Evolutionary conservation across 2,329 filamentous ascomycete species (phyloP), one percentile per base, ranked within the genome.

Genomic region (Exophiala lecanii-corni): DNA sequence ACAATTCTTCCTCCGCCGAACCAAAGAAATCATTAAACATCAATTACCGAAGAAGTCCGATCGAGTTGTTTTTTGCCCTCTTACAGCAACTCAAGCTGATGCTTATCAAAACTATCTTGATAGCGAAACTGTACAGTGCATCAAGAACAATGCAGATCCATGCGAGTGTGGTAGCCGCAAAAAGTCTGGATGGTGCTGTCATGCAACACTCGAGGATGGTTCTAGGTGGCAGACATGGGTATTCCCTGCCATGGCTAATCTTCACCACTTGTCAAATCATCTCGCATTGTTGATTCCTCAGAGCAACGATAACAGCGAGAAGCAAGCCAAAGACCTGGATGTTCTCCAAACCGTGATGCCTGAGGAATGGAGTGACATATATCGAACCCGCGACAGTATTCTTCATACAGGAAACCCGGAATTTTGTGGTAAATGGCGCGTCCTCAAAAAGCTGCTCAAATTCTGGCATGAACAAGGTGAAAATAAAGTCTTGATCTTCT

Each of bases 351-450:
- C 79, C 1, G 88, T 86, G 41, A 70, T 89, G 12, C 91, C 92
- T 0, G 72, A 84, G 25, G 70, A 73, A 2, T 96, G 88, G 86
- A 71, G 81, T 56, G 69, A 81, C 15, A 71, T 95, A 0, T 92
- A 89, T 59, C 70, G 72, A 9, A 78, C 83, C 15, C 77, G 87
- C 32, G 87, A 95, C 55, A 86, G 81, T 6, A 83, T 97, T 45
- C 66, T 86, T 38, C 85, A 84, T 55, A 82, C 89, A 38, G 83
- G 89, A 1, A 89, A 95, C 55, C 84, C 87, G 0, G 85, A 94
- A 44, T 96, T 89, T 53, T 98, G 92, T 59, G 92, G 92, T 3
- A 98, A 98, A 65, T 98, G 92, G 92, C 89, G 87, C 59, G 80
- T 98, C 1, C 64, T 98, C 20, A 86, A 82, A 62, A 89, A 87